These are phyloP conservation scores for Juncus inflexus DNA, from an alignment of 176 grass and related monocot species.

Conservation along the genomic window DNA sequence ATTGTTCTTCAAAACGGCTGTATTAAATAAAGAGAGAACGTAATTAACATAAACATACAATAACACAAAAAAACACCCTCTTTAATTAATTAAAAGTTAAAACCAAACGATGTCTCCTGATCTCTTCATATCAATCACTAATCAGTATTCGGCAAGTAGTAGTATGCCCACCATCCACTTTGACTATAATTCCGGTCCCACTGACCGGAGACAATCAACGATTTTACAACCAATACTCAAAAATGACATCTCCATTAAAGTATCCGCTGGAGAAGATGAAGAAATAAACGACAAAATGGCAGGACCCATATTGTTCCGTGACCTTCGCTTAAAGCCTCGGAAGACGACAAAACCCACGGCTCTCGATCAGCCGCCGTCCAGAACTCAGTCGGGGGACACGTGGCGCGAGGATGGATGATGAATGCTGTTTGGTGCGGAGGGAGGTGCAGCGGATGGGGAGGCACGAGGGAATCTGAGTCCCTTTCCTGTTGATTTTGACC, in stretches of 20 bases:
- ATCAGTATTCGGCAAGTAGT: not conserved
- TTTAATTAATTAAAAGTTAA: no score
- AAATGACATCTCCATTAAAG: not conserved
- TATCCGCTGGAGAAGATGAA: not conserved
- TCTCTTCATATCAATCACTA: constrained; percentile 5
- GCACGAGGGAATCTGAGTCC: constrained; percentile 15
- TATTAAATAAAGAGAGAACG: no score
- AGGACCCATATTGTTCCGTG: constrained; percentile 14
- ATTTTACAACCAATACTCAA: not conserved
- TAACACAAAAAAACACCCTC: not conserved
- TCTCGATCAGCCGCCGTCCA: constrained; percentile 12
- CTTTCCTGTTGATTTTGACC: constrained; percentile 30
- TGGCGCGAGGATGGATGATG: not conserved
- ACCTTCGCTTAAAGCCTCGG: constrained; percentile 6
- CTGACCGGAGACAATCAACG: not conserved
- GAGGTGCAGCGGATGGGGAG: not conserved
- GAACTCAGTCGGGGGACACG: not conserved
- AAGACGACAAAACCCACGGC: constrained; percentile 9
- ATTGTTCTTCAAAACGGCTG: not conserved
- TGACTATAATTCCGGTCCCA: not conserved
- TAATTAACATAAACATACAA: no score
- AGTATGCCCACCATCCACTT: not conserved
- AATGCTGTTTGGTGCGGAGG: not conserved
- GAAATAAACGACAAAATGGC: not conserved
- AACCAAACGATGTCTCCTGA: no score